A percentile compares a stretch with the other conserved stretches of the same genome.
phyloP scores from a whole-genome alignment of 148 eudicot species.

The Spergularia bocconei region DNA sequence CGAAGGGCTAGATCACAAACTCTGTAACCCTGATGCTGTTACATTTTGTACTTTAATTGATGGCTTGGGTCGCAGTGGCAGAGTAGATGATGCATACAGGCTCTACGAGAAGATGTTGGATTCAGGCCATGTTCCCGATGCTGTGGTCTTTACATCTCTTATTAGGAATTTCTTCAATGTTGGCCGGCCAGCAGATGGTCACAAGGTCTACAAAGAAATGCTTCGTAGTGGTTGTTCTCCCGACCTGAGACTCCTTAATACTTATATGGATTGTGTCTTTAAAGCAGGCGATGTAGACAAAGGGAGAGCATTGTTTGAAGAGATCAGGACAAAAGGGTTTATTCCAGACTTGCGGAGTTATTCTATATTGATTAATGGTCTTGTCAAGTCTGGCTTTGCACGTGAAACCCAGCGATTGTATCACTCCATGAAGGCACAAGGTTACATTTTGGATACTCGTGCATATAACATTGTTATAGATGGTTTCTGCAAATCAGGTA shows the following conservation, averaged over 20 bases:
- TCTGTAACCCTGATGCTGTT: constrained; percentile 66
- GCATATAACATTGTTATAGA: constrained; percentile 87
- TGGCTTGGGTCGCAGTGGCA: constrained; percentile 75
- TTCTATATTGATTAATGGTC: constrained; percentile 85
- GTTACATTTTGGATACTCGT: constrained; percentile 66
- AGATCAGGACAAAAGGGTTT: constrained; percentile 65
- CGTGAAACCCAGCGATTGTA: constrained; percentile 75
- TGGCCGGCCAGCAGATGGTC: constrained; percentile 75
- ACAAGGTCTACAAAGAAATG: constrained; percentile 94
- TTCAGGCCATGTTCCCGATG: constrained; percentile 57
- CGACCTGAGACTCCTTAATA: constrained; percentile 76
- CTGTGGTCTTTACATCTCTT: constrained; percentile 81
- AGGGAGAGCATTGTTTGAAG: constrained; percentile 75
- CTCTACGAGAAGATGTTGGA: constrained; percentile 83
- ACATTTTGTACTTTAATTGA: constrained; percentile 86
- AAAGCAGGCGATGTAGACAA: constrained; percentile 83
- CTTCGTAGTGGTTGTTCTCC: constrained; percentile 59
- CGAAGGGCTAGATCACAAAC: constrained; percentile 62
- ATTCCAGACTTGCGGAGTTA: constrained; percentile 81
- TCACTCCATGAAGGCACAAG: constrained; percentile 82
- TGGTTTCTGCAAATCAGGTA: constrained; percentile 88
- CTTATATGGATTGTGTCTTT: constrained; percentile 93
- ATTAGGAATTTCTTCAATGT: constrained; percentile 67
- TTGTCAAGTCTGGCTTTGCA: constrained; percentile 80
- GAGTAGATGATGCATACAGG: constrained; percentile 85